Conservation (phyloP, 73 alveolate genomes). For the Loxodes magnus region DNA sequence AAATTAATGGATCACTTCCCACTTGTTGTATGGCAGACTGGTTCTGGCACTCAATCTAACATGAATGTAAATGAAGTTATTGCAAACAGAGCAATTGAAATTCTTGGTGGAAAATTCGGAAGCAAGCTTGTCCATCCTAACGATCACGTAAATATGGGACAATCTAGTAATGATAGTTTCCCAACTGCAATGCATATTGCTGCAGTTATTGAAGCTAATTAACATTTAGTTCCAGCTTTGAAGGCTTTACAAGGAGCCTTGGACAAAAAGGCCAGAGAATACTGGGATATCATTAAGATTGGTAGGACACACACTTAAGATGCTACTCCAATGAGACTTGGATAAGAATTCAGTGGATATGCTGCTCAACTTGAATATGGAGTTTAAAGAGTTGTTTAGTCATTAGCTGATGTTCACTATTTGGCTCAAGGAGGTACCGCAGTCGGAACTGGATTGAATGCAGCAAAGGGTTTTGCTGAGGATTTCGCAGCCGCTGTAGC, state of each 20-base stretch:
- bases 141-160: slow-evolving; percentile 94
- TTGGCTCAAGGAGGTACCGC: slow-evolving; percentile 99
- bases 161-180: slow-evolving; percentile 95
- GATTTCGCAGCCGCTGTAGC: slow-evolving; percentile 50
- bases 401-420: slow-evolving; percentile 59
- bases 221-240: slow-evolving; percentile 40
- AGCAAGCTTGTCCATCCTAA: slow-evolving; percentile 93
- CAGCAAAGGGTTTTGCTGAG: slow-evolving; percentile 83
- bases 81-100: slow-evolving; percentile 86
- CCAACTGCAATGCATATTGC: slow-evolving; percentile 99
- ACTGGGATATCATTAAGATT: slow-evolving; percentile 83
- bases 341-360: slow-evolving; percentile 96
- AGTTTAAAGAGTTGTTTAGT: slow-evolving; percentile 56
- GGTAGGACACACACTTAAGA: slow-evolving; percentile 99
- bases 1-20: slow-evolving; percentile 93
- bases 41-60: slow-evolving; percentile 98
- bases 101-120: slow-evolving; percentile 88
- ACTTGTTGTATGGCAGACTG: slow-evolving; percentile 96
- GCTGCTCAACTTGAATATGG: slow-evolving; percentile 69
- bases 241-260: slow-evolving; percentile 52
- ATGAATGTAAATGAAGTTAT: slow-evolving; percentile 97
- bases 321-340: slow-evolving; percentile 98
- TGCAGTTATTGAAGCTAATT: slow-evolving; percentile 62
- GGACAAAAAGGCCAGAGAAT: slow-evolving; percentile 77
- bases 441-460: slow-evolving; percentile 98